Evolutionary conservation across 345 rosid species (phyloP).

Genomic region (Eucalyptus pauciflora): DNA sequence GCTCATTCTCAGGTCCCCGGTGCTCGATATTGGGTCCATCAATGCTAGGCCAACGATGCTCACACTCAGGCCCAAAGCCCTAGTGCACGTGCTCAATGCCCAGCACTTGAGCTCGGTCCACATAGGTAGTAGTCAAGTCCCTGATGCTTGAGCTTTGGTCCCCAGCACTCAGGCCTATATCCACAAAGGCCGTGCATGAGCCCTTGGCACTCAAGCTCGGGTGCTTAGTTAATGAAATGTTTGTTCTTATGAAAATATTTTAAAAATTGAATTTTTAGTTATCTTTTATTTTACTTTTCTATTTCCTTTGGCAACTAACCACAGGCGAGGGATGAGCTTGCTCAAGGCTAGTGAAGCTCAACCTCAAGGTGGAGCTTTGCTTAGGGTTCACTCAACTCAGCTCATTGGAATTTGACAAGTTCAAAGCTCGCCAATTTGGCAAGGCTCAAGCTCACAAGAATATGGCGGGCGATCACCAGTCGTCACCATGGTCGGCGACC

Average conservation of each 20-base stretch:
- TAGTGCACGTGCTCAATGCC: neutral
- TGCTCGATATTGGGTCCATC: neutral
- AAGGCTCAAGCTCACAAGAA: too few relatives aligned
- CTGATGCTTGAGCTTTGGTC: rapidly evolving
- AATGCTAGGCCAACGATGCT: neutral
- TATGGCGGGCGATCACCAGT: rapidly evolving
- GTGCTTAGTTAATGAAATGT: neutral
- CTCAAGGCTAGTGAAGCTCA: too few relatives aligned
- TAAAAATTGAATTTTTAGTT: rapidly evolving
- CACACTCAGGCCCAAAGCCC: rapidly evolving
- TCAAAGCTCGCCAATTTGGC: too few relatives aligned
- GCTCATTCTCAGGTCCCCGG: rapidly evolving
- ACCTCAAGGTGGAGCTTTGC: too few relatives aligned
- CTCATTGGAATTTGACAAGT: too few relatives aligned
- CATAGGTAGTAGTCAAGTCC: neutral
- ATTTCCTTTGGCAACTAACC: rapidly evolving
- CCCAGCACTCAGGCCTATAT: rapidly evolving
- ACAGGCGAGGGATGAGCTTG: rapidly evolving
- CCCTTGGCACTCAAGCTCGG: rapidly evolving
- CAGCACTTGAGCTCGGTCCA: neutral
- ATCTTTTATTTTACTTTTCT: neutral
- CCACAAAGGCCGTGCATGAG: rapidly evolving
- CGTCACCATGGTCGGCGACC: rapidly evolving
- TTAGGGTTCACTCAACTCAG: too few relatives aligned
- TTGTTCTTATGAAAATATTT: neutral